Conservation (phyloP, 805 yeast species). For the Barnettozyma wickerhamii region DNA sequence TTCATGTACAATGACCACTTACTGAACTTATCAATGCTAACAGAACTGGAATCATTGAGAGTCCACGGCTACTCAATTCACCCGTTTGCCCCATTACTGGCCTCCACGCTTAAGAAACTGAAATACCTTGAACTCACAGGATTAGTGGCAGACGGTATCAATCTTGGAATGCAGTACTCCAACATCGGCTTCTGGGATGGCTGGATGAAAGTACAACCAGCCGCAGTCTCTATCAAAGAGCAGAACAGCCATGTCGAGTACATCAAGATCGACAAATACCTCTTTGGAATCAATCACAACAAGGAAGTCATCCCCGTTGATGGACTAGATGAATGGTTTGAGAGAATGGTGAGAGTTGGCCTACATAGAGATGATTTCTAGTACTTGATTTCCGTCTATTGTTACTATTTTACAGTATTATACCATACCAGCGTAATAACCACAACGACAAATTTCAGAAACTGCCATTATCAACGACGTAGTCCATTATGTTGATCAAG, state of each 20-base stretch:
- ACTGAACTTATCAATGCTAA: conserved; percentile 18
- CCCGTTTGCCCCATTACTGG: conserved; percentile 27
- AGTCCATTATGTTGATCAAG: conserved; percentile 38
- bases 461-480: conserved; percentile 37
- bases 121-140: conserved; percentile 43
- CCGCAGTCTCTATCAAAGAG: conserved; percentile 38
- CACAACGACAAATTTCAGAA: not conserved
- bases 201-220: conserved; percentile 53
- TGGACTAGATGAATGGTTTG: conserved; percentile 46
- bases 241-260: conserved; percentile 31
- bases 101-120: conserved; percentile 25
- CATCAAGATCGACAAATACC: conserved; percentile 44
- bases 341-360: conserved; percentile 29
- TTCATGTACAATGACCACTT: conserved; percentile 25
- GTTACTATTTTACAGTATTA: not conserved
- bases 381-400: no score
- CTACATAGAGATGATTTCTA: conserved; percentile 7
- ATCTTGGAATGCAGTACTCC: conserved; percentile 47
- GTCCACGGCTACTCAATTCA: conserved; percentile 34
- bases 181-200: conserved; percentile 53
- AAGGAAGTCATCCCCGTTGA: conserved; percentile 37
- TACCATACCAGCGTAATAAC: not conserved
- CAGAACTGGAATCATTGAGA: conserved; percentile 34
- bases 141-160: conserved; percentile 48
- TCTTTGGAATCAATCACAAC: conserved; percentile 36